Evolutionary conservation across 129 eudicot species (phyloP), one percentile per base, ranked within the genome.

Genomic region (Tagetes patula): DNA sequence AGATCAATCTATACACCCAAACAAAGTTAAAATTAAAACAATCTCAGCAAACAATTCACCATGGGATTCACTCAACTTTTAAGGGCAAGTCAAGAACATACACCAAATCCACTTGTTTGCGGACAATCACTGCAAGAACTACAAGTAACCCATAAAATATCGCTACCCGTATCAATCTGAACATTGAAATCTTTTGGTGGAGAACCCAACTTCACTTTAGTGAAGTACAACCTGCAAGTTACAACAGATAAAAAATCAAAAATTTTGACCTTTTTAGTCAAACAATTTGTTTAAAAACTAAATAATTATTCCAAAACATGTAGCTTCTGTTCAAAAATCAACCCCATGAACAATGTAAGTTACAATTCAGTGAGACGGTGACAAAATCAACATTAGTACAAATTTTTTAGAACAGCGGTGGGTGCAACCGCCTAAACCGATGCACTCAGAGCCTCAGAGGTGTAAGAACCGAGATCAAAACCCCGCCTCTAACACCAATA

Each of bases 81-180:
- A 34, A 45, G 50, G 14, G 46, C 8, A 9, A 42, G 8, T 30
- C 65, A 63, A 40, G 72, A 60, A 50, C 2, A 47, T 90, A 95
- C 99, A 47, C 97, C 99, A 37, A 95, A 85, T 80, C 86, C 98
- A 84, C 98, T 94, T 61, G 87, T 76, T 59, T 55, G 96, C 53
- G 98, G 98, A 65, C 98, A 94, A 64, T 86, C 82, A 30, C 61
- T 75, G 64, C 98, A 94, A 34, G 98, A 76, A 84, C 71, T 86
- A 78, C 98, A 90, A 47, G 87, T 81, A 78, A 94, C 90, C 98
- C 98, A 94, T 65, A 94, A 82, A 45, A 90, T 71, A 64, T 94
- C 98, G 73, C 98, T 93, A 72, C 98, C 98, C 0, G 98, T 93
- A 75, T 93, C 98, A 31, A 93, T 93, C 76, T 93, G 98, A 81